A percentile compares a stretch with the other conserved stretches of the same genome.
Evolutionary conservation across 495 filamentous ascomycete genomes (phyloP).

Genomic region (Penicillium soppii): DNA sequence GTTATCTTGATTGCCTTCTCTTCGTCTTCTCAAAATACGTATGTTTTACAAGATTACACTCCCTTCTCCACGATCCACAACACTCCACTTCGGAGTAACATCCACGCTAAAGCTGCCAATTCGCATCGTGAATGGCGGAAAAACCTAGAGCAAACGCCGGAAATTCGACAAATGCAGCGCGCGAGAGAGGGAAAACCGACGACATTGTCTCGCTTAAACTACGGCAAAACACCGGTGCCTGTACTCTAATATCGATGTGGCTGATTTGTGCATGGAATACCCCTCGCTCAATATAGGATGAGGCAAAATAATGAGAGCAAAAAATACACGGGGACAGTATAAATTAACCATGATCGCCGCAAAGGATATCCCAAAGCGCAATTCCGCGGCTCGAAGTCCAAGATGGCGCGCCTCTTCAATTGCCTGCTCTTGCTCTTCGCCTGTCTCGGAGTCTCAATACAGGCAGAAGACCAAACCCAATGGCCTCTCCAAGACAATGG

Average conservation of each 20-base stretch:
- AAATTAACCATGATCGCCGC: neutral
- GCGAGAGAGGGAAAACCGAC: conserved; percentile 4
- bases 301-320: neutral
- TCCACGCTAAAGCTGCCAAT: neutral
- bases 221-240: neutral
- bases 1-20: no score
- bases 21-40: no score
- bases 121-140: conserved; percentile 23
- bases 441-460: conserved; percentile 16
- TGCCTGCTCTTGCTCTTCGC: conserved; percentile 14
- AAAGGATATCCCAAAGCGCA: neutral
- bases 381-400: neutral
- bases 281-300: neutral
- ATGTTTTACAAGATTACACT: no score
- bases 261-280: neutral
- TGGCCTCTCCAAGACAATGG: conserved; percentile 54
- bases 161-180: conserved; percentile 4
- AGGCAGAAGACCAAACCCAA: conserved; percentile 20
- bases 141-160: conserved; percentile 9
- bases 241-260: neutral
- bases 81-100: neutral
- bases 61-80: neutral
- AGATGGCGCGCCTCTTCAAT: conserved; percentile 10
- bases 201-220: conserved; percentile 8
- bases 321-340: neutral